Evolutionary conservation across 371 early-diverging fungal genomes (phyloP), one percentile per base, ranked within the genome.

Genomic region (Rhizomucor miehei): DNA sequence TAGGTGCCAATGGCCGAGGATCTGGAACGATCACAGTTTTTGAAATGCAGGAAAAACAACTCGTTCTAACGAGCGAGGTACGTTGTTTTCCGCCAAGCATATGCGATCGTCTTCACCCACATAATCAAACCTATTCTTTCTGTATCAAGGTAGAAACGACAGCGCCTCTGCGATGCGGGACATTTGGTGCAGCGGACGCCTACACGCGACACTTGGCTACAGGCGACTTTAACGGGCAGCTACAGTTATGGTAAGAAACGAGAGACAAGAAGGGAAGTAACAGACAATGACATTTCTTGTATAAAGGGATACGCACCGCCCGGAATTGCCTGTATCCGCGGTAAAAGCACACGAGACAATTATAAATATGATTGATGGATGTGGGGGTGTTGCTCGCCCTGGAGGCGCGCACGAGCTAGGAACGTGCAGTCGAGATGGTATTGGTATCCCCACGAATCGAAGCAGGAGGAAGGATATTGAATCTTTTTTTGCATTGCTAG

Each of bases 381-480:
- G 66, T 17, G 87, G 83, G 6, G 87, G 85, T 0, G 29, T 58
- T 10, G 45, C 36, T 3, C 57, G 73, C 2, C 64, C 67, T 11
- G 62, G 69, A 19, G 85, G 84, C 4, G 69, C 82, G 14, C 90
- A 46, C 0, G 92, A 91, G 60, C 58, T 91, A 23, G 88, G 77
- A 8, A 91, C 93, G 0, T 89, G 85, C 5, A 75, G 88, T 50
- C 69, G 91, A 29, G 91, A 91, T 70, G 91, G 90, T 73, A 69
- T 34, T 6, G 29, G 10, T 50, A 16, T 6, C 6, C 3, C 49
- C 21, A 43, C 11, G 5, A 9, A 37, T 48, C 12, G 23, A 17
- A 1, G 59, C n/a, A 24, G 41, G 16, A 14, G 16, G 41, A 25
- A 20, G 12, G 4, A 54, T 38, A 8, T 16, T 21, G 29, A n/a